Evolutionary conservation across 176 grass and related monocot genomes (phyloP).

Genomic region (Puya raimondii): DNA sequence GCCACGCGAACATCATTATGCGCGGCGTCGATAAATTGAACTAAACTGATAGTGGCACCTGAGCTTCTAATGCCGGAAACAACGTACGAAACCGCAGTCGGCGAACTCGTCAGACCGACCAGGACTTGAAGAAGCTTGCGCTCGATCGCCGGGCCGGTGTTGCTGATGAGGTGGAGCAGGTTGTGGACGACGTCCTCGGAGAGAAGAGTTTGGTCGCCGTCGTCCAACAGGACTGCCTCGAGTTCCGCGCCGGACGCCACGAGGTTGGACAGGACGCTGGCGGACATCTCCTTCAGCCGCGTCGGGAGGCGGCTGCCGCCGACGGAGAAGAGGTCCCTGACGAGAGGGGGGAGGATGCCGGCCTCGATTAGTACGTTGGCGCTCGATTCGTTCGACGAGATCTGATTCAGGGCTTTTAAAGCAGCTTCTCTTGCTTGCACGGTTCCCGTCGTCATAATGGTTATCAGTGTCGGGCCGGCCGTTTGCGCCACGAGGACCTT

Average conservation of each 20-base stretch:
- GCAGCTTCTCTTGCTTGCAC: conserved; percentile 55
- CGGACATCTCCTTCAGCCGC: conserved; percentile 69
- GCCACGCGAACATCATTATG: conserved; percentile 65
- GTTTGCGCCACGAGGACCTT: conserved; percentile 60
- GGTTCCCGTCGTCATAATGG: conserved; percentile 36
- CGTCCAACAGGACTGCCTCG: conserved; percentile 35
- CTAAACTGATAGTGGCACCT: conserved; percentile 65
- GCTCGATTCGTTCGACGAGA: conserved; percentile 61
- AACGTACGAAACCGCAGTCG: conserved; percentile 30
- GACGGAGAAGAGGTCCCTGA: conserved; percentile 52
- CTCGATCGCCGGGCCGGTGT: conserved; percentile 56
- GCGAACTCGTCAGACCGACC: conserved; percentile 56
- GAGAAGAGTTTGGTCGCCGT: conserved; percentile 33
- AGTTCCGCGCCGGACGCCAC: conserved; percentile 35
- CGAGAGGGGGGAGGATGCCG: conserved; percentile 62
- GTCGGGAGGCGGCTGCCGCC: conserved; percentile 49
- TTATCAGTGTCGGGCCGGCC: conserved; percentile 46
- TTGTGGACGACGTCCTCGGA: conserved; percentile 65
- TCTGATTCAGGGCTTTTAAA: conserved; percentile 56
- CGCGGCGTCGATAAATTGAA: conserved; percentile 75
- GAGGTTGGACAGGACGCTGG: conserved; percentile 63
- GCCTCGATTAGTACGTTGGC: conserved; percentile 50
- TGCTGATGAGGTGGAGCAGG: conserved; percentile 79
- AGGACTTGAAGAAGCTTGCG: conserved; percentile 63
- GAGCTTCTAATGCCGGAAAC: conserved; percentile 65